A percentile compares a stretch with the other conserved stretches of the same genome.
Evolutionary conservation across 2,329 filamentous ascomycete genomes (phyloP).

Genomic region (Neonectria magnoliae): DNA sequence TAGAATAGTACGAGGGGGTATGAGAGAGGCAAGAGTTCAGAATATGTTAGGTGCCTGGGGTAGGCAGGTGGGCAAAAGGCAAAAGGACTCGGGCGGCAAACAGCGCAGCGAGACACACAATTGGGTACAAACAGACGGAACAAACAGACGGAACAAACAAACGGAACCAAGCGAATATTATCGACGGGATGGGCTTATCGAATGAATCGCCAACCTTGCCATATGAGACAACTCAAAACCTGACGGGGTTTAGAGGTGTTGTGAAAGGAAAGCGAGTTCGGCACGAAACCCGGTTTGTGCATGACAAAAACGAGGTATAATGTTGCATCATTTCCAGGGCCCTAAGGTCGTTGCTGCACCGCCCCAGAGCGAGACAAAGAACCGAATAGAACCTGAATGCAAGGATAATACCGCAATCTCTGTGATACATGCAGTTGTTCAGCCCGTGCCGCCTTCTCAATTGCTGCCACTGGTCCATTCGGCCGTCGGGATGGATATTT

Average conservation of each 20-base stretch:
- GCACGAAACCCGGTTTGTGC: not conserved
- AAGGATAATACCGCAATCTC: not conserved
- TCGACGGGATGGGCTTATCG: not conserved
- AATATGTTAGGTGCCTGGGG: no score
- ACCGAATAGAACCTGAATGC: not conserved
- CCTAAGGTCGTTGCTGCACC: not conserved
- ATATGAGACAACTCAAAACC: not conserved
- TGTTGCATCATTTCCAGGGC: not conserved
- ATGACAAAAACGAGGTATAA: not conserved
- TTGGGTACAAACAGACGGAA: not conserved
- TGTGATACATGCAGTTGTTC: not conserved
- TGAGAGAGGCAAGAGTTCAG: no score
- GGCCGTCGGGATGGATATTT: not conserved
- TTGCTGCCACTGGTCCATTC: not conserved
- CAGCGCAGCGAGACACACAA: not conserved
- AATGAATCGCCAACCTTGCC: not conserved
- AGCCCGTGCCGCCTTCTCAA: not conserved
- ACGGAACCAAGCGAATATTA: not conserved
- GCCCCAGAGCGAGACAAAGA: not conserved
- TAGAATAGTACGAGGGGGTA: no score
- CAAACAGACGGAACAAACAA: no score
- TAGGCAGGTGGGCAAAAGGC: not conserved
- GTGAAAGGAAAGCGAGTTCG: not conserved
- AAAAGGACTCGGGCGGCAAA: not conserved
- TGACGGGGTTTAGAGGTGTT: not conserved